Percentiles rank a stretch among this genome's conserved stretches.
phyloP scores from a whole-genome alignment of 805 yeast genomes.

The Candida chauliodis region DNA sequence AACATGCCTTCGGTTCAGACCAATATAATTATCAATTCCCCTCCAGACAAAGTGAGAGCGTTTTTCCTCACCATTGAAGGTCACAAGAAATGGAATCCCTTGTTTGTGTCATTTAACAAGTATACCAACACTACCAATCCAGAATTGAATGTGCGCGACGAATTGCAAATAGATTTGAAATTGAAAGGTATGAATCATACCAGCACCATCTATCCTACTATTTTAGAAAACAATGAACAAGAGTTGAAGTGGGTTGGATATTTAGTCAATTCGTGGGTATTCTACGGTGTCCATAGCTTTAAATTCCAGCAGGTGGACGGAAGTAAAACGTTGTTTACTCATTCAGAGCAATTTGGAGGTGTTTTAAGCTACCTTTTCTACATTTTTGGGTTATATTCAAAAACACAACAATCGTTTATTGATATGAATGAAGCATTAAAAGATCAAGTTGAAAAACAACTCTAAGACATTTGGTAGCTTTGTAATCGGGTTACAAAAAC shows the following conservation, averaged over 20 bases:
- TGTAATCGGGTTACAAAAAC: too few species aligned
- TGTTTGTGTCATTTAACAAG: constrained; percentile 9
- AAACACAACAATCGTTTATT: constrained; percentile 10
- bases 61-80: constrained; percentile 10
- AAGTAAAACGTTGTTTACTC: constrained; percentile 10
- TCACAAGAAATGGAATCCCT: constrained; percentile 15
- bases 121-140: not conserved
- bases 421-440: constrained; percentile 13
- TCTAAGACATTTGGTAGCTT: too few species aligned
- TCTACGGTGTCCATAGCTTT: constrained; percentile 12
- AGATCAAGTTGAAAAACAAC: constrained; percentile 10
- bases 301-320: constrained; percentile 10
- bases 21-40: constrained; percentile 12
- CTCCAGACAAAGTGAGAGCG: constrained; percentile 8
- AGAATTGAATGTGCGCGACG: constrained; percentile 9
- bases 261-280: constrained; percentile 10
- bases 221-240: constrained; percentile 2
- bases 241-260: constrained; percentile 13
- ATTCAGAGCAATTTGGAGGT: constrained; percentile 13
- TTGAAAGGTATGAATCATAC: constrained; percentile 5
- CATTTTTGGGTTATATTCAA: constrained; percentile 8
- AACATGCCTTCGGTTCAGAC: constrained; percentile 5
- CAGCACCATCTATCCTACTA: constrained; percentile 9
- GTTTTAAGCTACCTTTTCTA: constrained; percentile 7
- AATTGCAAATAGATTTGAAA: constrained; percentile 11